Conservation (phyloP, 768 basidiomycete species). For the Amanita pallidorosea region DNA sequence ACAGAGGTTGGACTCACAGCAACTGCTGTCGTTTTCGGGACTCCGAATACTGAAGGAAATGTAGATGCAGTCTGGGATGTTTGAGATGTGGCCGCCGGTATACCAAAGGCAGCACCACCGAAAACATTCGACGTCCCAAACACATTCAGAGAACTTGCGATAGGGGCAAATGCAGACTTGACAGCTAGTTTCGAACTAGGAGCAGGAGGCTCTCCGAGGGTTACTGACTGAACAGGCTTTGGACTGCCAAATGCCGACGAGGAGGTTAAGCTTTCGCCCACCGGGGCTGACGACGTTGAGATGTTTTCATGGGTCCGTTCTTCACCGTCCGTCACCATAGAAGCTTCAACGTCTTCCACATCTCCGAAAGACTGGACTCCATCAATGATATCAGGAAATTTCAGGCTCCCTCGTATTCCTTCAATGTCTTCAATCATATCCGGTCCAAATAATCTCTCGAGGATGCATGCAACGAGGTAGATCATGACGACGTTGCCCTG, state of each 20-base stretch:
- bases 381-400: constrained; percentile 59
- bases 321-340: constrained; percentile 15
- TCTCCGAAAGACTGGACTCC: constrained; percentile 27
- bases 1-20: background rate
- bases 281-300: background rate
- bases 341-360: constrained; percentile 15
- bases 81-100: constrained; percentile 11
- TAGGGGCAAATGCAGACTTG: constrained; percentile 23
- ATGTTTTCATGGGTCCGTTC: constrained; percentile 11
- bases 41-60: constrained; percentile 9
- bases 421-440: constrained; percentile 74
- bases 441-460: constrained; percentile 78
- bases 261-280: background rate
- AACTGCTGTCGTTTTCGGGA: constrained; percentile 4
- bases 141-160: constrained; percentile 26
- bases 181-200: background rate
- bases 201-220: background rate
- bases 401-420: constrained; percentile 43
- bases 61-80: constrained; percentile 7
- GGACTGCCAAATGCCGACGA: background rate
- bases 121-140: constrained; percentile 27
- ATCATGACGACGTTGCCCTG: constrained; percentile 64
- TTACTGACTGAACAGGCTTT: background rate
- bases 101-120: constrained; percentile 14
- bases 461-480: constrained; percentile 81